Conservation (phyloP, 2,329 filamentous ascomycete genomes). For the Cladophialophora yegresii region DNA sequence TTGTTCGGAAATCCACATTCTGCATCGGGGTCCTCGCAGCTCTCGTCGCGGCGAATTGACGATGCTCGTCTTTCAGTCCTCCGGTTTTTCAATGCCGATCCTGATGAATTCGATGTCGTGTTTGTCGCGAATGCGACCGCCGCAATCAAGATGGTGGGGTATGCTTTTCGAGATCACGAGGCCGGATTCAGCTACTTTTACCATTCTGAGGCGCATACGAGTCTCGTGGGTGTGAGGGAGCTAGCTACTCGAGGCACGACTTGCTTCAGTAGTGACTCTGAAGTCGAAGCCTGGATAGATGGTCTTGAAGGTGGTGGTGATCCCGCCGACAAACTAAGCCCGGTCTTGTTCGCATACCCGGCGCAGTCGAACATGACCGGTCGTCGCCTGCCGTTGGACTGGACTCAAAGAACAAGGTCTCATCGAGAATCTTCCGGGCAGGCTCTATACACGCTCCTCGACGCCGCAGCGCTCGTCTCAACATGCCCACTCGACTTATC, state of each 20-base stretch:
- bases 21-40: conserved; percentile 75
- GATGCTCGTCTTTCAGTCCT: conserved; percentile 71
- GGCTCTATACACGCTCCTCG: conserved; percentile 69
- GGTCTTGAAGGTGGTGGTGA: conserved; percentile 36
- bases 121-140: conserved; percentile 94
- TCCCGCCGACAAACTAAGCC: conserved; percentile 31
- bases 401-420: conserved; percentile 58
- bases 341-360: conserved; percentile 72
- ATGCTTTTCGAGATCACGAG: conserved; percentile 69
- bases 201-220: conserved; percentile 83
- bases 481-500: conserved; percentile 75
- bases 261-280: conserved; percentile 65
- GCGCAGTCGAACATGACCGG: conserved; percentile 95
- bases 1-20: conserved; percentile 94
- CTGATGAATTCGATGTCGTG: conserved; percentile 78
- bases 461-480: conserved; percentile 78
- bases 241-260: conserved; percentile 61
- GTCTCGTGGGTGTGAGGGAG: conserved; percentile 77
- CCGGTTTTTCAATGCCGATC: conserved; percentile 77
- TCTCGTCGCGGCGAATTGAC: conserved; percentile 73
- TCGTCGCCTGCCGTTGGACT: conserved; percentile 68
- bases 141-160: conserved; percentile 81
- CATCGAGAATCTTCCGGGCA: conserved; percentile 30
- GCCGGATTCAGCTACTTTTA: conserved; percentile 81
- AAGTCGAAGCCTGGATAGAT: conserved; percentile 66